Evolutionary conservation across 495 filamentous ascomycete genomes (phyloP).

Genomic region (Sporormia fimetaria): DNA sequence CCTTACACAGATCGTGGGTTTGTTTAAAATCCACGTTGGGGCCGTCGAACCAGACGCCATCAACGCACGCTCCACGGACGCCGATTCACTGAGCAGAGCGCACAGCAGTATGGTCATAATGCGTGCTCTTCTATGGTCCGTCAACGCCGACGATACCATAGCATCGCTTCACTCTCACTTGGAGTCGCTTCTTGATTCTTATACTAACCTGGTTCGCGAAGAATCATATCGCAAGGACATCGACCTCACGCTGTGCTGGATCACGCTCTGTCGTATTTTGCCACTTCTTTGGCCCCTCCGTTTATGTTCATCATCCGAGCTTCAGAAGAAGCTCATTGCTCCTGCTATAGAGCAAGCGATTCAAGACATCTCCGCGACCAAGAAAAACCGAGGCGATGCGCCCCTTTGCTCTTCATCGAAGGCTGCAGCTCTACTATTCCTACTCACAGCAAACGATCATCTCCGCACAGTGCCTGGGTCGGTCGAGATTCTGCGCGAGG

Average conservation of each 20-base stretch:
- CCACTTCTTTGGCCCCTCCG: slow-evolving; percentile 13
- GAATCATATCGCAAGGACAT: neutral
- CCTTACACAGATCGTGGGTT: slow-evolving; percentile 6
- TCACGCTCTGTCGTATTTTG: slow-evolving; percentile 4
- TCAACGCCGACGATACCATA: slow-evolving; percentile 7
- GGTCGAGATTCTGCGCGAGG: neutral
- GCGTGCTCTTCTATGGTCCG: slow-evolving; percentile 4
- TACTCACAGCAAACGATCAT: slow-evolving; percentile 7
- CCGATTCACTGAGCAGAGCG: neutral
- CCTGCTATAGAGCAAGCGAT: slow-evolving; percentile 4
- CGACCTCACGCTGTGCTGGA: slow-evolving; percentile 8
- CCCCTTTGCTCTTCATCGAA: slow-evolving; percentile 2
- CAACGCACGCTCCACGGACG: neutral
- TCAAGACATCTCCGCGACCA: neutral
- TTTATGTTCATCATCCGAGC: slow-evolving; percentile 3
- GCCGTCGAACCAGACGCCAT: neutral
- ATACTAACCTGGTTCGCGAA: slow-evolving; percentile 1
- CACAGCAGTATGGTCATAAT: slow-evolving; percentile 10
- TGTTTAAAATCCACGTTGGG: slow-evolving; percentile 9
- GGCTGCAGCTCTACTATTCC: slow-evolving; percentile 10
- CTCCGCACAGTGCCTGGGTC: slow-evolving; percentile 3
- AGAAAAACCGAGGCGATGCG: neutral
- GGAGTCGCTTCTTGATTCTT: neutral
- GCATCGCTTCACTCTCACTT: slow-evolving; percentile 4
- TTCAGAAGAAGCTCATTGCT: slow-evolving; percentile 1